These are phyloP conservation scores for Hygrophoropsis aurantiaca DNA, from an alignment of 768 basidiomycete genomes.

Conservation along the genomic window DNA sequence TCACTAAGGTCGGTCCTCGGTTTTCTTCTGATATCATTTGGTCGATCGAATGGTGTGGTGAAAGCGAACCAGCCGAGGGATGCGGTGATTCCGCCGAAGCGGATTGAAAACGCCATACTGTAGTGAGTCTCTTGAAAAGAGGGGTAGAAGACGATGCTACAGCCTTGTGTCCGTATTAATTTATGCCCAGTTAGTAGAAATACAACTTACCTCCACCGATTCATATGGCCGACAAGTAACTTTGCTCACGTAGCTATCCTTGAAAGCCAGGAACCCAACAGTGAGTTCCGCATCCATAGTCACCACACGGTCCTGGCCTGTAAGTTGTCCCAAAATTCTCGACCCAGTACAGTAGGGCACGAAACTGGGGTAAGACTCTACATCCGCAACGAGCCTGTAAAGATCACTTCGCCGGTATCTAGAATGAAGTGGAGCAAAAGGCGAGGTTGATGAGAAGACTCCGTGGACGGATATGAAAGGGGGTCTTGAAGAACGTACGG, in stretches of 20 bases:
- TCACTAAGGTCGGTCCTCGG: slow-evolving; percentile 69
- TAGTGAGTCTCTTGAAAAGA: slow-evolving; percentile 70
- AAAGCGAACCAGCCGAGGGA: slow-evolving; percentile 20
- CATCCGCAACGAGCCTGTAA: slow-evolving; percentile 85
- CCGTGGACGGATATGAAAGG: background rate
- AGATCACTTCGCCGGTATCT: slow-evolving; percentile 81
- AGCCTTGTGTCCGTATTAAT: slow-evolving; percentile 45
- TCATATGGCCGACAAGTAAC: slow-evolving; percentile 80
- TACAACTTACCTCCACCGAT: slow-evolving; percentile 69
- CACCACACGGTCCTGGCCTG: slow-evolving; percentile 32
- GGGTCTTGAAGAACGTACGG: slow-evolving; percentile 62
- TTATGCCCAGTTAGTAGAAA: slow-evolving; percentile 1
- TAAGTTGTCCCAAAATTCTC: slow-evolving; percentile 47
- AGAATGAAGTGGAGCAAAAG: slow-evolving; percentile 10
- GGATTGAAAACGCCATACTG: slow-evolving; percentile 74
- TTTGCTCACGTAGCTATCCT: slow-evolving; percentile 83
- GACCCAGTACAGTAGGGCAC: slow-evolving; percentile 86
- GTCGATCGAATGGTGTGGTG: slow-evolving; percentile 2
- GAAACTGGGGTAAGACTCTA: slow-evolving; percentile 82
- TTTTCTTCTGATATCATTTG: slow-evolving; percentile 8
- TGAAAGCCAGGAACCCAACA: slow-evolving; percentile 84
- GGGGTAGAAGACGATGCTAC: slow-evolving; percentile 69
- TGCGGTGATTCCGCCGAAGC: slow-evolving; percentile 44
- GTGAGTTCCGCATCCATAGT: slow-evolving; percentile 82
- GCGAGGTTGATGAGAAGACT: slow-evolving; percentile 6